Evolutionary conservation across 305 asterid species (phyloP).

Genomic region (Galium porrigens): DNA sequence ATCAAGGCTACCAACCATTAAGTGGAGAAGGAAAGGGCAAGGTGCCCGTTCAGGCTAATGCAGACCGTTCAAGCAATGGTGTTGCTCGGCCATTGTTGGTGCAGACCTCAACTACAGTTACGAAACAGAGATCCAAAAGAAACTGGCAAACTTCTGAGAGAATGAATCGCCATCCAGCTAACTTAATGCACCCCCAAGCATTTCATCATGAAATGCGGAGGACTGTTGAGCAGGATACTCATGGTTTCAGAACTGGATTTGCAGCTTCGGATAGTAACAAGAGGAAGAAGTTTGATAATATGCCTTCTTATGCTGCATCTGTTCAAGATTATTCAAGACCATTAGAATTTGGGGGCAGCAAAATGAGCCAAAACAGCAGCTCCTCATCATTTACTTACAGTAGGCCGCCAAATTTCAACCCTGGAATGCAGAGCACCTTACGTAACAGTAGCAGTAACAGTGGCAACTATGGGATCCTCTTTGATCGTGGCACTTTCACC

Average conservation of each 20-base stretch:
- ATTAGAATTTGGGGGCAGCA: constrained; percentile 21
- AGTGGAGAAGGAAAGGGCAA: constrained; percentile 21
- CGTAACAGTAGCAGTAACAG: neutral
- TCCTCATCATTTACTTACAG: constrained; percentile 20
- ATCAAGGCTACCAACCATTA: constrained; percentile 28
- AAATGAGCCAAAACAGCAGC: constrained; percentile 21
- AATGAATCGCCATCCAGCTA: constrained; percentile 19
- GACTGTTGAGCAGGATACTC: constrained; percentile 12
- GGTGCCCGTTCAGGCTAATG: constrained; percentile 26
- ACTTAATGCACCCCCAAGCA: constrained; percentile 27
- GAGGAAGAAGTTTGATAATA: constrained; percentile 24
- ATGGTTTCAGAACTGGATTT: constrained; percentile 19
- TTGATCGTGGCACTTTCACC: constrained; percentile 20
- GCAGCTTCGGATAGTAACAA: constrained; percentile 22
- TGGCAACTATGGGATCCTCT: constrained; percentile 17
- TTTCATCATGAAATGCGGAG: constrained; percentile 22
- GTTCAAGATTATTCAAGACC: constrained; percentile 23
- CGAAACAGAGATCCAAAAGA: constrained; percentile 36
- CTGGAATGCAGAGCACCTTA: constrained; percentile 17
- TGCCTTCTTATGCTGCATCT: constrained; percentile 25
- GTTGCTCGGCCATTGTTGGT: constrained; percentile 24
- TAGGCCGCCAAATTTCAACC: constrained; percentile 19
- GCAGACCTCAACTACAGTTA: constrained; percentile 24
- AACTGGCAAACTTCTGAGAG: constrained; percentile 21
- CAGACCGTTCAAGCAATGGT: constrained; percentile 17